Percentiles rank a stretch among this genome's conserved stretches.
Evolutionary conservation across 169 alveolate genomes (phyloP).

Genomic region (Plasmodium fragile): DNA sequence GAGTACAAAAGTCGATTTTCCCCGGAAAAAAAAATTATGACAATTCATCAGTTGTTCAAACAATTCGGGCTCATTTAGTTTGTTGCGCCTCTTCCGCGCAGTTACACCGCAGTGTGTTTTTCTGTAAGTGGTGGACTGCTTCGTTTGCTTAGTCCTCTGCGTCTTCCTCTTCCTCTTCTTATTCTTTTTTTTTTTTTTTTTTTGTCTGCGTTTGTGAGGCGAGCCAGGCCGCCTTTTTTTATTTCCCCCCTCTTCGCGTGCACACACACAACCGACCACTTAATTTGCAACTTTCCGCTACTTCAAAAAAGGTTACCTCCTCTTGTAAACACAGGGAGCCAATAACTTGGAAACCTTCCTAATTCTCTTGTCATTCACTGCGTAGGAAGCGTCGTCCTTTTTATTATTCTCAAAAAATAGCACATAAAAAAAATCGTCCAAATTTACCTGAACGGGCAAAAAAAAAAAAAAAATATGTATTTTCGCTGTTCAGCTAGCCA

Average conservation of each 20-base stretch:
- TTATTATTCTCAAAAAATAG: constrained; percentile 53
- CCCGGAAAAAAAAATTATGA: constrained; percentile 43
- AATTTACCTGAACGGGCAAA: constrained; percentile 22
- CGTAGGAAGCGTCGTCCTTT: constrained; percentile 1
- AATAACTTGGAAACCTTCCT: constrained; percentile 28
- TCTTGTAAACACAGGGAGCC: constrained; percentile 60
- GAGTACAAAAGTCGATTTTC: constrained; percentile 60
- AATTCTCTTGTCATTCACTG: constrained; percentile 21
- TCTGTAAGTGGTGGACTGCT: background rate
- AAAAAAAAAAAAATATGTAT: background rate
- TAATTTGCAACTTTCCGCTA: background rate
- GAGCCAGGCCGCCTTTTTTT: background rate
- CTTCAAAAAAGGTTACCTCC: constrained; percentile 18
- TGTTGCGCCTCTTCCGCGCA: background rate
- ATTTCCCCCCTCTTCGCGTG: background rate
- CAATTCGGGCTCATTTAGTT: constrained; percentile 17
- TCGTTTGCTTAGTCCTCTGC: background rate
- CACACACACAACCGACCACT: background rate
- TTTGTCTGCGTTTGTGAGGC: background rate
- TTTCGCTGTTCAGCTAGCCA: background rate
- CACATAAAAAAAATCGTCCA: constrained; percentile 51
- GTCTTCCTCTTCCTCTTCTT: background rate
- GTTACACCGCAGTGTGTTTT: background rate
- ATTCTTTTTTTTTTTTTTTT: background rate
- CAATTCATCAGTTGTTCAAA: constrained; percentile 31